These are phyloP conservation scores for Citrus hindsii DNA, from an alignment of 345 rosid species.

Conservation along the genomic window DNA sequence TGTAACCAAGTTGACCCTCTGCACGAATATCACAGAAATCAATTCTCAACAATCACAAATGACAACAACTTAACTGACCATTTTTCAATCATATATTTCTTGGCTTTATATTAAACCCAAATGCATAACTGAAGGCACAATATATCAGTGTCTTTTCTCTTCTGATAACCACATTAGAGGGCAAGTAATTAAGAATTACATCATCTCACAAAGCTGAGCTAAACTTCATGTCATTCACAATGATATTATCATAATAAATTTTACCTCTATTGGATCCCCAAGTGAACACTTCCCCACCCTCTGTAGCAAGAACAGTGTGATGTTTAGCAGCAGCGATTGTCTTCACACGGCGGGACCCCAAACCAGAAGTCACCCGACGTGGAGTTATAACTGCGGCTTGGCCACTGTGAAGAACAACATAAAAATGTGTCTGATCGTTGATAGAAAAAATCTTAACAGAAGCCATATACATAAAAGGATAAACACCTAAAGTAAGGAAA, in stretches of 20 bases:
- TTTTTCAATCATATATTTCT: conserved; percentile 5
- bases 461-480: background rate
- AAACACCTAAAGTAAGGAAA: background rate
- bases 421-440: conserved; percentile 16
- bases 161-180: background rate
- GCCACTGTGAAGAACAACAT: conserved; percentile 60
- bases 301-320: conserved; percentile 91
- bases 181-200: background rate
- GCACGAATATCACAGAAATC: conserved; percentile 25
- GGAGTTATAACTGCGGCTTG: conserved; percentile 99
- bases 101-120: conserved; percentile 1
- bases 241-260: background rate
- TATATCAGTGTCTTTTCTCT: background rate
- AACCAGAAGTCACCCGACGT: conserved; percentile 80
- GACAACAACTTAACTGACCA: background rate
- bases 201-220: background rate
- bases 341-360: conserved; percentile 80
- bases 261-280: conserved; percentile 99
- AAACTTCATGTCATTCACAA: conserved; percentile 5
- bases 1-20: conserved; percentile 99
- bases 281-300: conserved; percentile 84
- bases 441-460: conserved; percentile 5
- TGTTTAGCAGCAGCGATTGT: conserved; percentile 98
- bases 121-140: background rate
- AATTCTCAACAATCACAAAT: conserved; percentile 15